Percentiles rank a stretch among this genome's conserved stretches.
Conservation (phyloP, 129 eudicot genomes). For the Logfia minima region DNA sequence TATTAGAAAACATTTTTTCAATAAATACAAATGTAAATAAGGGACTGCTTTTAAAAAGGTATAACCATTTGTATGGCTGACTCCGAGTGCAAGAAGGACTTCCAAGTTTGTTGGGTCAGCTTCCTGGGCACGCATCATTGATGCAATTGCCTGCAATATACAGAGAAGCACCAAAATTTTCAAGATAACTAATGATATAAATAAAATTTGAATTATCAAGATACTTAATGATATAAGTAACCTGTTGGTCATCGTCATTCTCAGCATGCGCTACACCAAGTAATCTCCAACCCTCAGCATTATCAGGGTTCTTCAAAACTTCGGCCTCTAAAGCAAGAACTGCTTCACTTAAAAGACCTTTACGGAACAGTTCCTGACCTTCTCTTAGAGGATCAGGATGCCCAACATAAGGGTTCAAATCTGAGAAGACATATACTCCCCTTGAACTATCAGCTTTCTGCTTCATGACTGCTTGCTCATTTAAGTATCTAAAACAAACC, state of each 20-base stretch:
- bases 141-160: constrained; percentile 75
- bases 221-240: constrained; percentile 21
- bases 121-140: constrained; percentile 94
- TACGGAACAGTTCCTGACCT: constrained; percentile 93
- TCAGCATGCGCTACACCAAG: constrained; percentile 97
- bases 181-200: background rate
- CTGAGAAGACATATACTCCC: constrained; percentile 87
- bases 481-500: constrained; percentile 53
- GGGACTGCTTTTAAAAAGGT: background rate
- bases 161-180: background rate
- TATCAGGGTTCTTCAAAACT: constrained; percentile 87
- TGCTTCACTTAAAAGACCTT: constrained; percentile 96
- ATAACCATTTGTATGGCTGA: constrained; percentile 94
- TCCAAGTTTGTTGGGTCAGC: constrained; percentile 88
- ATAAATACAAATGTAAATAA: background rate
- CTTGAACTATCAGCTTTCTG: constrained; percentile 58
- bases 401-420: constrained; percentile 95
- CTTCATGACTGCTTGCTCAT: constrained; percentile 69
- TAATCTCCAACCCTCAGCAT: constrained; percentile 98
- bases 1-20: background rate
- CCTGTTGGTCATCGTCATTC: constrained; percentile 98
- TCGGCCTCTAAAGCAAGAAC: constrained; percentile 99
- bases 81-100: constrained; percentile 98
- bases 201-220: background rate
- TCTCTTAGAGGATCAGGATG: constrained; percentile 93